These are phyloP conservation scores for Calocera cornea DNA, from an alignment of 768 basidiomycete genomes.

Conservation along the genomic window DNA sequence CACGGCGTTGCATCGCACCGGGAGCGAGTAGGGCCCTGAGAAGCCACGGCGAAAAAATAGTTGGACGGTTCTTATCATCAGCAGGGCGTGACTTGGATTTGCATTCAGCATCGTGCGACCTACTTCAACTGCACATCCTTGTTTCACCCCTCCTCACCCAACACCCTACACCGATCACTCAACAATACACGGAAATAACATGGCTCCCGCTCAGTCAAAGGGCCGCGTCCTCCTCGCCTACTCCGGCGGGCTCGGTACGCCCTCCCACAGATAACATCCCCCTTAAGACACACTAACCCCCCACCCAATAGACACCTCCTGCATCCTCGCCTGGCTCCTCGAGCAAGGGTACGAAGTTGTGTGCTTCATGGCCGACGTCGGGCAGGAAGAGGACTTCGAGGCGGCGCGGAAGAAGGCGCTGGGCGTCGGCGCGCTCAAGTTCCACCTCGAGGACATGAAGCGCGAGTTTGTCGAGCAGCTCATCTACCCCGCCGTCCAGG, in stretches of 20 bases:
- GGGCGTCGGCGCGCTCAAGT: slow-evolving; percentile 86
- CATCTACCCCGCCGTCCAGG: slow-evolving; percentile 96
- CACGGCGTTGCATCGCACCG: too few species aligned
- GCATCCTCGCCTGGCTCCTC: slow-evolving; percentile 97
- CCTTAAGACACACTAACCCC: neutral
- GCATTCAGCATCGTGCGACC: neutral
- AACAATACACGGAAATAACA: neutral
- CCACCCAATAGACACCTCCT: slow-evolving; percentile 79
- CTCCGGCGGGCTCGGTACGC: slow-evolving; percentile 91
- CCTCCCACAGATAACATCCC: neutral
- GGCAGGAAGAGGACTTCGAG: slow-evolving; percentile 90
- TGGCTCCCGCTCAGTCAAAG: slow-evolving; percentile 18
- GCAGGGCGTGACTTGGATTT: neutral
- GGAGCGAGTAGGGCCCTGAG: neutral
- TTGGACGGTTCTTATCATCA: neutral
- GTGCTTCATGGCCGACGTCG: slow-evolving; percentile 94
- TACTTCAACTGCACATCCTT: neutral
- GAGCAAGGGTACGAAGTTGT: slow-evolving; percentile 95
- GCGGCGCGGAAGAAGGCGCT: slow-evolving; percentile 85
- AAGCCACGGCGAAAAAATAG: neutral
- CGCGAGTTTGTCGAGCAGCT: slow-evolving; percentile 91
- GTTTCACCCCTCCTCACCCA: neutral
- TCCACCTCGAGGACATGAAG: slow-evolving; percentile 85
- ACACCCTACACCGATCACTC: too few species aligned
- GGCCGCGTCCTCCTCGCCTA: slow-evolving; percentile 94